Evolutionary conservation across 768 basidiomycete species (phyloP).

Genomic region (Arthromyces matolae): DNA sequence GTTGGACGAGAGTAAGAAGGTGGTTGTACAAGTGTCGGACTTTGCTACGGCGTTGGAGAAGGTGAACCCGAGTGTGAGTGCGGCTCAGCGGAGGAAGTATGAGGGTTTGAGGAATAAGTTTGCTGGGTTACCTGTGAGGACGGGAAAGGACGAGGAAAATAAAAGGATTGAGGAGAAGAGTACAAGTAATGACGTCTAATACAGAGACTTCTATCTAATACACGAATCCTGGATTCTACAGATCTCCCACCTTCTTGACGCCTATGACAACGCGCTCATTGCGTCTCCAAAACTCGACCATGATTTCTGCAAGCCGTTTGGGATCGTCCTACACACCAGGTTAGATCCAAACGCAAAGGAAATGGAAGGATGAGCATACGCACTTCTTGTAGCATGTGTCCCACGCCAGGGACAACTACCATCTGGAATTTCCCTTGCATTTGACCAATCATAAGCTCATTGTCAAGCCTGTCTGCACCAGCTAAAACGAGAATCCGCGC

Average conservation of each 20-base stretch:
- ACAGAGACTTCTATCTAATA: too few species aligned
- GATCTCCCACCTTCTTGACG: constrained; percentile 55
- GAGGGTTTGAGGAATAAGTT: constrained; percentile 78
- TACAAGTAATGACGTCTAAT: neutral
- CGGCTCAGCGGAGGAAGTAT: constrained; percentile 77
- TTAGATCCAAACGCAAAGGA: neutral
- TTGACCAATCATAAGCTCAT: constrained; percentile 91
- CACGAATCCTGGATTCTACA: too few species aligned
- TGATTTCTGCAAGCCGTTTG: constrained; percentile 66
- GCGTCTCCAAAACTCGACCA: constrained; percentile 88
- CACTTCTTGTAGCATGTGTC: constrained; percentile 95
- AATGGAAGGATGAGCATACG: constrained; percentile 18
- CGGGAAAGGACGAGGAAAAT: constrained; percentile 41
- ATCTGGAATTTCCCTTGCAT: constrained; percentile 98
- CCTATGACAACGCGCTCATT: constrained; percentile 71
- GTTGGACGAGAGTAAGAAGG: constrained; percentile 21
- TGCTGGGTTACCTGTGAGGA: constrained; percentile 66
- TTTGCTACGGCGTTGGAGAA: constrained; percentile 75
- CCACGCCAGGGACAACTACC: constrained; percentile 79
- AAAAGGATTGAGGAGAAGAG: constrained; percentile 27
- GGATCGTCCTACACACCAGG: constrained; percentile 79
- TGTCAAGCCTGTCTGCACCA: constrained; percentile 89
- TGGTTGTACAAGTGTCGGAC: constrained; percentile 59
- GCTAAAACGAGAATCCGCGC: constrained; percentile 89
- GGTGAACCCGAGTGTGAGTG: constrained; percentile 83